Base-by-base conservation (phyloP, 306 rosid species). In the Castanea mollissima region DNA sequence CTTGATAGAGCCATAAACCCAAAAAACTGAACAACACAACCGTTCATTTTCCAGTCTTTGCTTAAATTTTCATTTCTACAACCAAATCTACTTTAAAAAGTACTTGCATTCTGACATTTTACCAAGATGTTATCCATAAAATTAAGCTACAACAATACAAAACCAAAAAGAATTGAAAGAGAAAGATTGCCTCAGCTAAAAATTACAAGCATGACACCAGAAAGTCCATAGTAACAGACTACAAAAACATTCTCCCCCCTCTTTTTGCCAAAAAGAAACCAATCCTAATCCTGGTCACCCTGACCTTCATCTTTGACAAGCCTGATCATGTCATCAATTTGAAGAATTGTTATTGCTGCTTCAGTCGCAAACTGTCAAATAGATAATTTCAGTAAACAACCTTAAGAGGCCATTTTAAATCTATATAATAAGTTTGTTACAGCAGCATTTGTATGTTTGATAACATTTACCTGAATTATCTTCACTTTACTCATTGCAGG, bases 401-500 rank as follows among this genome's bases (percentile, higher is more conserved):
- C 44, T 67, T 31, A 21, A 69, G 16, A 72, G 57, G 75, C 32
- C 25, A 31, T 49, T 25, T 44, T 57, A 23, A 69, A 16, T 64
- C 52, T 27, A 14, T 9, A 4, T 34, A 20, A 35, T 19, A 19
- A 8, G 6, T 6, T 18, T 6, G 46, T 64, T 64, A 68, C 5
- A 34, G 15, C 52, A 34, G 25, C 52, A 34, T 68, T 68, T 19
- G 11, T 68, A 68, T 68, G 71, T 68, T 68, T 13, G 3, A 64
- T 44, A 21, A 32, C 12, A 64, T 52, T 21, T 78, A 91, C 99
- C 97, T 95, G 98, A 85, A 95, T 89, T 82, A 95, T 93, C 88
- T 95, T 95, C 62, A 95, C 90, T 91, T 95, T 95, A 87, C 99
- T 95, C 99, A 95, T 95, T 73, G 98, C 98, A 21, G 99, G 99